Evolutionary conservation across 768 basidiomycete genomes (phyloP), one percentile per base, ranked within the genome.

Genomic region (Mycena metata): DNA sequence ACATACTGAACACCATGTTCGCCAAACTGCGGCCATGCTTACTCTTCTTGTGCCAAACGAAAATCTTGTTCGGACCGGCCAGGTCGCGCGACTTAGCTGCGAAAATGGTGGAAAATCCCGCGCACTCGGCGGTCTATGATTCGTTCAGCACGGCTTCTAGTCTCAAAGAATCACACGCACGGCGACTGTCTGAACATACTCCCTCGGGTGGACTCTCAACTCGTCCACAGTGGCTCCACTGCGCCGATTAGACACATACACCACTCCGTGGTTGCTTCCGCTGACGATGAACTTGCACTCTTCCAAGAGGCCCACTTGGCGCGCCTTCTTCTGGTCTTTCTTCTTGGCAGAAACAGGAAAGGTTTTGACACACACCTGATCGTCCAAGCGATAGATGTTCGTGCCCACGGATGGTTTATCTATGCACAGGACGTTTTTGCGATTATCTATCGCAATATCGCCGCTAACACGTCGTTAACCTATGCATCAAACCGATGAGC

Each of bases 191-290:
- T 70, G 69, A 39, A 70, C 64, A 64, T 64, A 66, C 33, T 66
- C 69, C 36, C 39, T 16, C 51, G 60, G n/a, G 36, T 61, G 24
- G 55, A 70, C 64, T 51, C 42, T 57, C 64, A 73, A 63, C 39
- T 52, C 33, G 35, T 69, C 70, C 3, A 67, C 42, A 30, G 30
- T 30, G 4, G 62, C 47, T 39, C 66, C 62, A 26, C 57, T 72
- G 16, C 63, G 56, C 19, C 65, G 47, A 47, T 74, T 63, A 35
- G 66, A 74, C 19, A 70, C 52, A 30, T 72, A 70, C 17, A 74
- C 71, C 11, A 70, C 24, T 36, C 71, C 73, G 56, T 74, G 71
- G 59, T 74, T 71, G 60, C 71, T 72, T 13, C 67, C 59, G 42
- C 71, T 70, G 30, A 72, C 57, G 24, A 74, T 62, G 30, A 46